Evolutionary conservation across 768 basidiomycete species (phyloP).

Genomic region (Hortiboletus flavorubellus): DNA sequence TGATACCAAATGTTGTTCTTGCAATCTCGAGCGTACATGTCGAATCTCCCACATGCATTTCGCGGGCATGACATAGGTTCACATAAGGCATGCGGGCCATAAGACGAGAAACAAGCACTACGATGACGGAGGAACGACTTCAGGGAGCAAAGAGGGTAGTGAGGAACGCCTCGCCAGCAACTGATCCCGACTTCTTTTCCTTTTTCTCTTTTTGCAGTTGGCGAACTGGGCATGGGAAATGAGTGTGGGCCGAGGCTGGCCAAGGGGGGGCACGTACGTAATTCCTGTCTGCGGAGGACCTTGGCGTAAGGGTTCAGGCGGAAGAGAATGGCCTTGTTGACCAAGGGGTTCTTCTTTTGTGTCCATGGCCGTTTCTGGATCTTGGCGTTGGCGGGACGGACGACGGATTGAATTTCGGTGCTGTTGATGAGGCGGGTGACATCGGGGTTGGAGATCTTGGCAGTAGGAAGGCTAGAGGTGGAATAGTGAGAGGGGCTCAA

Average conservation of each 20-base stretch:
- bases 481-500: not conserved
- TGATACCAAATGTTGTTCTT: not conserved
- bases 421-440: slow-evolving; percentile 98
- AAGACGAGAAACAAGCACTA: slow-evolving; percentile 7
- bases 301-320: slow-evolving; percentile 99
- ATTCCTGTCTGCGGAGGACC: slow-evolving; percentile 83
- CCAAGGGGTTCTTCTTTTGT: slow-evolving; percentile 98
- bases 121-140: slow-evolving; percentile 22
- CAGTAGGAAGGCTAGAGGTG: slow-evolving; percentile 70
- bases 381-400: slow-evolving; percentile 86
- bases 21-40: not conserved
- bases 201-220: slow-evolving; percentile 59
- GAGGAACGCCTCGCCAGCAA: slow-evolving; percentile 83
- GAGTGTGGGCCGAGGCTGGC: not conserved
- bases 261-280: slow-evolving; percentile 59
- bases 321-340: slow-evolving; percentile 93
- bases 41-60: slow-evolving; percentile 8
- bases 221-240: slow-evolving; percentile 50
- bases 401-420: slow-evolving; percentile 94
- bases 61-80: slow-evolving; percentile 15
- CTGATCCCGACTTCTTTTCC: slow-evolving; percentile 58
- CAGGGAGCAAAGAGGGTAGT: slow-evolving; percentile 82
- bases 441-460: slow-evolving; percentile 97
- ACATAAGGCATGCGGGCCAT: slow-evolving; percentile 14
- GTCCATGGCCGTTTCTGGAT: slow-evolving; percentile 92